Conservation (phyloP, 202 grass and related monocot genomes). For the Carex sylvatica region DNA sequence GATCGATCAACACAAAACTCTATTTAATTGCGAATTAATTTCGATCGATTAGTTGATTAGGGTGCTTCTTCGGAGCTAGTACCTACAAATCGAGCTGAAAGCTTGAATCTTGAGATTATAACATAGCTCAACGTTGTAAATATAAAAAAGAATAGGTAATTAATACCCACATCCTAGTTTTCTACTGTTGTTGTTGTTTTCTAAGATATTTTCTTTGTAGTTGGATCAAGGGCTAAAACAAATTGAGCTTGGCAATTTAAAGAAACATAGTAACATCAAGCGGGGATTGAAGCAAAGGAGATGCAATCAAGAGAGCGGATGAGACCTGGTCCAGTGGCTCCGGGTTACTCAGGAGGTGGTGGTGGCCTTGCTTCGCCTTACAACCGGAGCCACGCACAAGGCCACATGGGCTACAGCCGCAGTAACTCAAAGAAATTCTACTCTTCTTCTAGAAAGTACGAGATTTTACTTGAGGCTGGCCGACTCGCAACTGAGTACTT, state of each 20-base stretch:
- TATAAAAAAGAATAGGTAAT: not conserved
- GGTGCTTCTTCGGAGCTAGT: not conserved
- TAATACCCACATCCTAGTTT: not conserved
- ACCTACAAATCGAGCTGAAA: constrained; percentile 19
- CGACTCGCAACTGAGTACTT: constrained; percentile 92
- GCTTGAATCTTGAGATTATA: constrained; percentile 9
- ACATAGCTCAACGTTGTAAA: not conserved
- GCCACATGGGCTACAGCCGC: constrained; percentile 24
- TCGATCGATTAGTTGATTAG: not conserved
- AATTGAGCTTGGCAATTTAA: constrained; percentile 1
- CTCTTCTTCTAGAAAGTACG: constrained; percentile 46
- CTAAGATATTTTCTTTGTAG: not conserved
- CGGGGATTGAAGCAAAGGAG: constrained; percentile 1
- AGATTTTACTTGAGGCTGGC: constrained; percentile 85
- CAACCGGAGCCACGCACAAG: constrained; percentile 29
- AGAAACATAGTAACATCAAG: constrained; percentile 6
- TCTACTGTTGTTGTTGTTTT: not conserved
- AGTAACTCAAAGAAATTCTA: constrained; percentile 23
- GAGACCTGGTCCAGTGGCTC: constrained; percentile 31
- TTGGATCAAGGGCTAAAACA: constrained; percentile 6
- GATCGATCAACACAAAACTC: constrained; percentile 21
- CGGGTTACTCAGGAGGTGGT: constrained; percentile 31
- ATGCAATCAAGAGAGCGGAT: constrained; percentile 30
- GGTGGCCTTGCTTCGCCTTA: constrained; percentile 35
- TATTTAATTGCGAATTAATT: not conserved